These are phyloP conservation scores for Geotrichum citri-aurantii DNA, from an alignment of 1,139 yeast species.

Conservation along the genomic window DNA sequence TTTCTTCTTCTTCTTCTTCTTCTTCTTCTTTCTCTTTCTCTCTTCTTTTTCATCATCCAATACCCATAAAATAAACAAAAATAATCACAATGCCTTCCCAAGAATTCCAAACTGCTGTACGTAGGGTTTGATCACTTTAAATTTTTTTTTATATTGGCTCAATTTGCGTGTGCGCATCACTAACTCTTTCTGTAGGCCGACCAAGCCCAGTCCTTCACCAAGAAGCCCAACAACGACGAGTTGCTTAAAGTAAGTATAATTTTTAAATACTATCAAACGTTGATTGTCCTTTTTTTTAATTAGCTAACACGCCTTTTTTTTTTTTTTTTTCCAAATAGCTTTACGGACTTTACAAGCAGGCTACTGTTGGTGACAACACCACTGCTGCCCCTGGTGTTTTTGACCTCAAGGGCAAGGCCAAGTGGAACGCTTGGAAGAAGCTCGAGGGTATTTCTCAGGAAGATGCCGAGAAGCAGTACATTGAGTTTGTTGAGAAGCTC, in stretches of 20 bases:
- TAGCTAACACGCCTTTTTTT: too few species aligned
- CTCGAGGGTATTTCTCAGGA: constrained; percentile 79
- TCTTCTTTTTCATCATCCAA: background rate
- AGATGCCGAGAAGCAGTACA: constrained; percentile 86
- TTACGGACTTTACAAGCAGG: constrained; percentile 93
- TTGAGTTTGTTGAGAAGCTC: constrained; percentile 65
- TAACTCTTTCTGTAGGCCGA: constrained; percentile 49
- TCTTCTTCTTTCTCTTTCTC: background rate
- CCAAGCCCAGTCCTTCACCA: constrained; percentile 67
- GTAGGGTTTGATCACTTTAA: background rate
- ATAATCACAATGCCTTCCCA: constrained; percentile 6
- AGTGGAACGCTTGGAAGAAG: constrained; percentile 96
- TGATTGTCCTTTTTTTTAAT: background rate
- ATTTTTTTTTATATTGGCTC: background rate
- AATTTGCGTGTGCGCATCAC: background rate
- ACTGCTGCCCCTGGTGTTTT: constrained; percentile 76
- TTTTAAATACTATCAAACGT: too few species aligned
- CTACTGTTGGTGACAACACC: constrained; percentile 90
- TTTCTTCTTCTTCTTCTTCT: background rate
- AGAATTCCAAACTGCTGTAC: constrained; percentile 2
- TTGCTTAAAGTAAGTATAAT: constrained; percentile 40
- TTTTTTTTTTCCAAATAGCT: constrained; percentile 43
- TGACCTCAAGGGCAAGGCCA: constrained; percentile 91
- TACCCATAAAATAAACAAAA: background rate
- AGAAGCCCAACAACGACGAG: constrained; percentile 83